These are phyloP conservation scores for Phycomyces blakesleeanus DNA, from an alignment of 192 early-diverging fungal genomes.

Conservation along the genomic window DNA sequence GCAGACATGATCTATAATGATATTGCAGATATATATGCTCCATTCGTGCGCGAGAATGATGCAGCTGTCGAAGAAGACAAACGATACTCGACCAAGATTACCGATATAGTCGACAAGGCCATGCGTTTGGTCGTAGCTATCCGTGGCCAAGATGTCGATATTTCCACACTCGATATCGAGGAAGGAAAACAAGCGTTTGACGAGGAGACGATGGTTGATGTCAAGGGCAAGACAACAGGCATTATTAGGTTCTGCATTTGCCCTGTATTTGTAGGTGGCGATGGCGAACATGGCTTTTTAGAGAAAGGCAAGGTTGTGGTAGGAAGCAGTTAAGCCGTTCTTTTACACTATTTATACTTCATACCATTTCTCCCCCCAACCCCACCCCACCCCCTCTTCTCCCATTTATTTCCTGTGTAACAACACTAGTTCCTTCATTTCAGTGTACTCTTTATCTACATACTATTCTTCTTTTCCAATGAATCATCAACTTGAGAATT, in stretches of 20 bases:
- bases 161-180: slow-evolving; percentile 20
- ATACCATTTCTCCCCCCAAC: not conserved
- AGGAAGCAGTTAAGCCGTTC: not conserved
- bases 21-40: slow-evolving; percentile 30
- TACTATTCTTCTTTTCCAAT: not conserved
- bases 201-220: slow-evolving; percentile 34
- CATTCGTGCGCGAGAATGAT: slow-evolving; percentile 33
- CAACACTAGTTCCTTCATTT: not conserved
- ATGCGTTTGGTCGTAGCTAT: slow-evolving; percentile 34
- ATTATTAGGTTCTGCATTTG: slow-evolving; percentile 33
- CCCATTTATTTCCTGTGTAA: not conserved
- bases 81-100: slow-evolving; percentile 23
- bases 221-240: slow-evolving; percentile 27
- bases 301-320: slow-evolving; percentile 40
- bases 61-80: slow-evolving; percentile 23
- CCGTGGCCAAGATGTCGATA: slow-evolving; percentile 39
- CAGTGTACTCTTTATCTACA: not conserved
- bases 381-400: not conserved
- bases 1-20: slow-evolving; percentile 30
- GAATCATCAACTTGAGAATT: too few relatives aligned
- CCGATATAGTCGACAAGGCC: slow-evolving; percentile 32
- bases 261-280: slow-evolving; percentile 37
- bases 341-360: not conserved
- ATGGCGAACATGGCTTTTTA: slow-evolving; percentile 40
- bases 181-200: slow-evolving; percentile 36